Conservation (phyloP, 495 filamentous ascomycete species). For the Penicillium canariense region DNA sequence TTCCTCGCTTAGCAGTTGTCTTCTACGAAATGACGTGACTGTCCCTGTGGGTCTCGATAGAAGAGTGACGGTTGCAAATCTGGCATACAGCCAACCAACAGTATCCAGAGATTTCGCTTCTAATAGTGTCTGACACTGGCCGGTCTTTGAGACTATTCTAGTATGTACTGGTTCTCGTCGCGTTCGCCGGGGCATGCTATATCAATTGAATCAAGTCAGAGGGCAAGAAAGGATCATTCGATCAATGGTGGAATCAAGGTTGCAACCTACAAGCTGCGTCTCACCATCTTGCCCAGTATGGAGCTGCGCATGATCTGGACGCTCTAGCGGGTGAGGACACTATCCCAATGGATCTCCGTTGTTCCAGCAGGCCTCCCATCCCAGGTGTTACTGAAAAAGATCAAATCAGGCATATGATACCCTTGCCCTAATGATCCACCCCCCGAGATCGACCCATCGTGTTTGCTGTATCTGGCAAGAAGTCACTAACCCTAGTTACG, state of each 20-base stretch:
- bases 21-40: background rate
- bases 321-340: background rate
- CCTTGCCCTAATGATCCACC: slow-evolving; percentile 9
- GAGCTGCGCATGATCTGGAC: background rate
- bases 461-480: background rate
- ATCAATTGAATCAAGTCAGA: too few species aligned
- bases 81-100: too few species aligned
- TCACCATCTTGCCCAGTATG: background rate
- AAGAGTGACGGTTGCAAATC: too few species aligned
- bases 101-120: too few species aligned
- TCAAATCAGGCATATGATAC: background rate
- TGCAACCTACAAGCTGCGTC: background rate
- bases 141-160: too few species aligned
- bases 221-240: background rate
- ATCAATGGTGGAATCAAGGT: background rate
- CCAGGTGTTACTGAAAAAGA: background rate
- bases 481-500: slow-evolving; percentile 7
- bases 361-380: background rate
- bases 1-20: background rate
- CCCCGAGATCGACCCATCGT: background rate
- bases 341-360: slow-evolving; percentile 2
- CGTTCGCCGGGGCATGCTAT: too few species aligned
- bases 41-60: too few species aligned
- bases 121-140: too few species aligned
- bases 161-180: too few species aligned